These are phyloP conservation scores for Aspergillus sojae DNA, from an alignment of 2,329 filamentous ascomycete genomes.

Conservation along the genomic window DNA sequence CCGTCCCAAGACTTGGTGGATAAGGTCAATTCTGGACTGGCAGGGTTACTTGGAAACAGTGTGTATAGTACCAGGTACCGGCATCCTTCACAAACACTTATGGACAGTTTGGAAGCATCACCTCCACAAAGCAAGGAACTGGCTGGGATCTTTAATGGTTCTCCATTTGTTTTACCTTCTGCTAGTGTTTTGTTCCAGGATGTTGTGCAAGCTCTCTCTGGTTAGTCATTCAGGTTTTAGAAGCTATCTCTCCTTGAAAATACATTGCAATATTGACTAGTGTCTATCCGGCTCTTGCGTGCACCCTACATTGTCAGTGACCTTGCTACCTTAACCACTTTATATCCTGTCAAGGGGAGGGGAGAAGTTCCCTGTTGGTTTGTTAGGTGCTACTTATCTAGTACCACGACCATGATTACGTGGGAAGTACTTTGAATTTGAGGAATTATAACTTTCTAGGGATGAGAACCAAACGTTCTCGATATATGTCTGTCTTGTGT, in stretches of 20 bases:
- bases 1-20: conserved; percentile 27
- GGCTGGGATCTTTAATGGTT: conserved; percentile 41
- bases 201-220: conserved; percentile 33
- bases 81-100: not conserved
- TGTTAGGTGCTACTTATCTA: not conserved
- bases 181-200: conserved; percentile 42
- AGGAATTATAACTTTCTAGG: no score
- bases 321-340: not conserved
- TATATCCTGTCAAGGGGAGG: not conserved
- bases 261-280: not conserved
- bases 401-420: no score
- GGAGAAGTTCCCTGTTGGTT: not conserved
- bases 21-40: conserved; percentile 34
- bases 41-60: conserved; percentile 35
- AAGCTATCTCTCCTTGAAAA: not conserved
- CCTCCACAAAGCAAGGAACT: conserved; percentile 30
- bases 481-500: no score
- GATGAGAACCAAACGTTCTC: no score
- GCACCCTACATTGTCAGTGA: not conserved
- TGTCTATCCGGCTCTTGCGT: not conserved
- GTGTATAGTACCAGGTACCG: not conserved
- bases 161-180: conserved; percentile 41
- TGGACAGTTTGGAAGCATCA: conserved; percentile 9
- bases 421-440: no score
- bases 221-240: not conserved